Evolutionary conservation across 148 eudicot genomes (phyloP), one percentile per base, ranked within the genome.

Genomic region (Polygonum maritimum): DNA sequence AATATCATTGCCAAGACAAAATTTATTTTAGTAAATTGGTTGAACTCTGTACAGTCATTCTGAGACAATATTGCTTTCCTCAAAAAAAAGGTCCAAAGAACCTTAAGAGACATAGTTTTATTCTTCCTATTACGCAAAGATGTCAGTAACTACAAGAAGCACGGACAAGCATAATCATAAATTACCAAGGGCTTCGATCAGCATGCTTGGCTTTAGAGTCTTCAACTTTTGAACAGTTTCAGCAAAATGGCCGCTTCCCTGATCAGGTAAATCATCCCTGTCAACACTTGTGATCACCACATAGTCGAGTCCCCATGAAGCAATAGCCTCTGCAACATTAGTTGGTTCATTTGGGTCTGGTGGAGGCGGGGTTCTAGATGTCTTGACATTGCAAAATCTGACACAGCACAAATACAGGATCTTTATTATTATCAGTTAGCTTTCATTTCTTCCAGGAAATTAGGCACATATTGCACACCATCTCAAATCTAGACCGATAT

Each of bases 371-470:
- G 98, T 88, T 47, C 90, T 91, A 15, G 98, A 94, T 51, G 98
- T 94, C 90, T 94, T 94, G 79, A 94, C 97, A 79, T 94, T 94
- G 89, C 98, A 92, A 81, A 94, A 94, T 84, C 98, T 94, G 90
- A 49, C 5, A 62, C 39, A 31, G 31, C 13, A 13, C 33, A 31
- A 11, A 62, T 8, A 57, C 7, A 57, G 19, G 12, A 57, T 57
- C 63, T 57, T 57, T 33, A 21, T 19, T 22, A 57, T 21, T 19
- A 33, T 57, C 18, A 57, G 33, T 5, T 57, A 22, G 33, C 18
- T 1, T 31, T 57, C 33, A 51, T 51, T 51, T 51, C 33, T 57
- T n/a, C 33, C 33, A 57, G 2, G 12, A 57, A 0, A 31, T 19
- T 0, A 57, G 26, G 55, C 52, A 48, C 63, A 9, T 13, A 26